These are phyloP conservation scores for Yamadazyma sp. DNA, from an alignment of 1,139 yeast genomes.

Conservation along the genomic window DNA sequence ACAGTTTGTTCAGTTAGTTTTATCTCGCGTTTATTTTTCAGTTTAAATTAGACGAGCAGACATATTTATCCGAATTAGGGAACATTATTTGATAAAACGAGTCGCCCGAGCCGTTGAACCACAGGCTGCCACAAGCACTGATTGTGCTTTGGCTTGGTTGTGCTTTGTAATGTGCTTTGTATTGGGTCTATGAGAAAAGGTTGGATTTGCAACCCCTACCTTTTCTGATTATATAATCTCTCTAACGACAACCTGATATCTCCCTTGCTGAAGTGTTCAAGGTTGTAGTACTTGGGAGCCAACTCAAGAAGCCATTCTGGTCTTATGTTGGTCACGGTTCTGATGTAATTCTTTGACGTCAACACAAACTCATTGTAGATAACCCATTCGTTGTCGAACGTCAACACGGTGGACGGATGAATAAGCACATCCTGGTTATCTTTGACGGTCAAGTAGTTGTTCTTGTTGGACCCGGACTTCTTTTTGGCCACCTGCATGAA, in stretches of 20 bases:
- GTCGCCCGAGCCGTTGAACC: background rate
- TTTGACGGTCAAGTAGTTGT: slow-evolving; percentile 76
- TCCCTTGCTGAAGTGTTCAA: slow-evolving; percentile 75
- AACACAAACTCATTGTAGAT: slow-evolving; percentile 93
- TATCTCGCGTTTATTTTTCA: background rate
- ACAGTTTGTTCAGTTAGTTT: background rate
- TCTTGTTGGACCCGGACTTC: slow-evolving; percentile 67
- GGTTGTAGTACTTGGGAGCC: slow-evolving; percentile 82
- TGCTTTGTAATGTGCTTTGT: too few species aligned
- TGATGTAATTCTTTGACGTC: slow-evolving; percentile 87
- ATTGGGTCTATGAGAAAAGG: too few species aligned
- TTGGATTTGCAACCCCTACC: background rate
- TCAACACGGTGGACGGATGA: slow-evolving; percentile 90
- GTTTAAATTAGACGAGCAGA: slow-evolving; percentile 1
- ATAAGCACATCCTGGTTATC: slow-evolving; percentile 94
- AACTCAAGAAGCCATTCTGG: slow-evolving; percentile 90
- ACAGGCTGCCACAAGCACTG: background rate
- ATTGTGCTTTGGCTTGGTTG: too few species aligned
- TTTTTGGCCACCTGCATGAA: slow-evolving; percentile 98
- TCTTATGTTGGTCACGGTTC: slow-evolving; percentile 89
- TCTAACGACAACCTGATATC: slow-evolving; percentile 82
- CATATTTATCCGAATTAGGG: background rate
- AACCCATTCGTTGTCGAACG: slow-evolving; percentile 88
- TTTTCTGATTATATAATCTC: slow-evolving; percentile 29
- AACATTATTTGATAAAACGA: background rate